These are phyloP conservation scores for Lichtheimia hyalospora DNA, from an alignment of 371 early-diverging fungal genomes.

Conservation along the genomic window DNA sequence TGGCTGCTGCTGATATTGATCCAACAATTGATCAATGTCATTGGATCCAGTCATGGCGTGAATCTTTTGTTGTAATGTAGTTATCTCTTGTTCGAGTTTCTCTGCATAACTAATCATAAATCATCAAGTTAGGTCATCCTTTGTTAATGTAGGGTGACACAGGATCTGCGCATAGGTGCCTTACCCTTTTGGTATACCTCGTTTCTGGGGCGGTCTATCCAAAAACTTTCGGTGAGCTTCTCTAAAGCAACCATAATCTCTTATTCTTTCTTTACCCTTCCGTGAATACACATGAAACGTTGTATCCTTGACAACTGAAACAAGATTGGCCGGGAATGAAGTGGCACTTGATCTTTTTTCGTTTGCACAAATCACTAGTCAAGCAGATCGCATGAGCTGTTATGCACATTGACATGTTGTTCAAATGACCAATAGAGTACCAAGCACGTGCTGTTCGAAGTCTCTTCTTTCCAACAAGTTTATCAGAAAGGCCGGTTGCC, in stretches of 20 bases:
- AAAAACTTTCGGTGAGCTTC: not conserved
- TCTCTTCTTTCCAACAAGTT: not conserved
- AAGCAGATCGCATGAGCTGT: not conserved
- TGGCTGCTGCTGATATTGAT: constrained; percentile 21
- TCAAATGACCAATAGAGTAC: not conserved
- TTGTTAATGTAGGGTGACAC: not conserved
- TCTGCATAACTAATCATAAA: constrained; percentile 40
- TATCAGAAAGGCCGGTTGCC: too few relatives aligned
- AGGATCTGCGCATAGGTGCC: not conserved
- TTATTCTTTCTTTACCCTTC: constrained; percentile 7
- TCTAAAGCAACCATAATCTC: too few relatives aligned
- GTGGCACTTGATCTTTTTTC: constrained; percentile 36
- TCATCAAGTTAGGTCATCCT: not conserved
- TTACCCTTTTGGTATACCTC: constrained; percentile 41
- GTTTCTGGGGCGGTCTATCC: constrained; percentile 22
- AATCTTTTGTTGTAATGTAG: constrained; percentile 31
- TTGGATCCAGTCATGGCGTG: constrained; percentile 4
- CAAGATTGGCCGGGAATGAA: constrained; percentile 27
- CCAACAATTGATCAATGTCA: constrained; percentile 1
- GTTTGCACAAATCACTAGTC: constrained; percentile 36
- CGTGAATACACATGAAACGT: constrained; percentile 27
- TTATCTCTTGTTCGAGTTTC: constrained; percentile 42
- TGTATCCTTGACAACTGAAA: constrained; percentile 30
- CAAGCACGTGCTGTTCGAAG: not conserved
- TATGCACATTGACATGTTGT: too few relatives aligned